Percentiles rank a stretch among this genome's conserved stretches.
Conservation (phyloP, 768 basidiomycete genomes). For the Hydnomerulius pinastri region DNA sequence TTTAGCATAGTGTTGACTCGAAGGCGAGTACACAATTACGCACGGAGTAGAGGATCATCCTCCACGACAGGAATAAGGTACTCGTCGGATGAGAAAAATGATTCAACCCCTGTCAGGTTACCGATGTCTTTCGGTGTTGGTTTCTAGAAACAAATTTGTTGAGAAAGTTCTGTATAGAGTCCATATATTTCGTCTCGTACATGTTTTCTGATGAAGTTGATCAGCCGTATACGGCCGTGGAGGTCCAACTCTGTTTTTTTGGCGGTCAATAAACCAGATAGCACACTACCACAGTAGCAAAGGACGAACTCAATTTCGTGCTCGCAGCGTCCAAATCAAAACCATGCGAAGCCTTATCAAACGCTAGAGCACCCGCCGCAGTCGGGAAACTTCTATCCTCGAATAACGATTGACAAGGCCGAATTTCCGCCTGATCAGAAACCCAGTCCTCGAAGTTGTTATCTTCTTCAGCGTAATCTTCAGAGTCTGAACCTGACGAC, state of each 20-base stretch:
- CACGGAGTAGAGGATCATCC: constrained; percentile 90
- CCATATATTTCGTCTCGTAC: constrained; percentile 36
- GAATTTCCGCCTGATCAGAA: constrained; percentile 59
- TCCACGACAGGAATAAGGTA: constrained; percentile 82
- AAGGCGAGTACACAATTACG: constrained; percentile 31
- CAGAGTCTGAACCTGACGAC: constrained; percentile 26
- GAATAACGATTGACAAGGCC: constrained; percentile 72
- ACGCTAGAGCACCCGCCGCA: constrained; percentile 54
- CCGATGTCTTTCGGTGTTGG: constrained; percentile 45
- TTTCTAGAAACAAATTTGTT: constrained; percentile 44
- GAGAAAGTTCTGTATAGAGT: not conserved
- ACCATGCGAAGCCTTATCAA: constrained; percentile 61
- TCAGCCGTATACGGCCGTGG: constrained; percentile 75
- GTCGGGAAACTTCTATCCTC: constrained; percentile 63
- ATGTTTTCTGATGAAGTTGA: constrained; percentile 85
- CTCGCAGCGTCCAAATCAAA: constrained; percentile 62
- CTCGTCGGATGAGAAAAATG: constrained; percentile 71
- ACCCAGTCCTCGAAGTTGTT: constrained; percentile 81
- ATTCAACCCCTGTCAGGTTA: constrained; percentile 56
- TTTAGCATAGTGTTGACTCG: not conserved
- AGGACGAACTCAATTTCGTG: constrained; percentile 58
- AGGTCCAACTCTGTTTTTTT: constrained; percentile 64
- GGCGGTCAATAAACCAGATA: constrained; percentile 3
- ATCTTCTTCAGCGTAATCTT: constrained; percentile 42
- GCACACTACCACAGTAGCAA: not conserved